Percentiles rank a stretch among this genome's conserved stretches.
Conservation (phyloP, 148 eudicot species). For the Fagopyrum homotropicum region DNA sequence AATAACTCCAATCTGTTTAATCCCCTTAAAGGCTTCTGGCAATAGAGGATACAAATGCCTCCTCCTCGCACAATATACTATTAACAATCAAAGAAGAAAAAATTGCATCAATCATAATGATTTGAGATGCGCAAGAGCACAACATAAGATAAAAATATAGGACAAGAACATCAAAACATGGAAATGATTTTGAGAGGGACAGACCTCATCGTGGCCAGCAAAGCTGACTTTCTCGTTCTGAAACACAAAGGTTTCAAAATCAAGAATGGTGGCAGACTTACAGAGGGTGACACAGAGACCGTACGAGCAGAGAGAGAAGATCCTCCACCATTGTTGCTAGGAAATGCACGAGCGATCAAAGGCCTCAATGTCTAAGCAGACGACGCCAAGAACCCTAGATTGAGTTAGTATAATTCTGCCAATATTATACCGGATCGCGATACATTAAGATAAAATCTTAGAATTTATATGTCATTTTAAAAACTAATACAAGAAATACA, state of each 20-base stretch:
- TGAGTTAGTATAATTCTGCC: not conserved
- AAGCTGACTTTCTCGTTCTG: slow-evolving; percentile 66
- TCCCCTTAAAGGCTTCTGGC: slow-evolving; percentile 88
- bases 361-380: slow-evolving; percentile 23
- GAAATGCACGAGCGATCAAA: slow-evolving; percentile 26
- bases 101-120: not conserved
- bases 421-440: too few species aligned
- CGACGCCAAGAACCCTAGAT: slow-evolving; percentile 42
- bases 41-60: slow-evolving; percentile 78
- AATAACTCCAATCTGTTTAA: slow-evolving; percentile 94
- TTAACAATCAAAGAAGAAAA: slow-evolving; percentile 3
- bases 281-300: slow-evolving; percentile 49
- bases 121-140: not conserved
- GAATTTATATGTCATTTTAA: too few species aligned
- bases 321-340: slow-evolving; percentile 5
- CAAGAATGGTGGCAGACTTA: slow-evolving; percentile 36
- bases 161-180: not conserved
- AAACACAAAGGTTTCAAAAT: slow-evolving; percentile 30
- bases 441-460: too few species aligned
- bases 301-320: slow-evolving; percentile 42
- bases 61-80: slow-evolving; percentile 91
- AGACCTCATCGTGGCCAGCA: slow-evolving; percentile 85
- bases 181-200: not conserved
- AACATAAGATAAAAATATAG: not conserved
- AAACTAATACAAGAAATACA: too few species aligned